Evolutionary conservation across 495 filamentous ascomycete species (phyloP).

Genomic region (Entonaema liquescens): DNA sequence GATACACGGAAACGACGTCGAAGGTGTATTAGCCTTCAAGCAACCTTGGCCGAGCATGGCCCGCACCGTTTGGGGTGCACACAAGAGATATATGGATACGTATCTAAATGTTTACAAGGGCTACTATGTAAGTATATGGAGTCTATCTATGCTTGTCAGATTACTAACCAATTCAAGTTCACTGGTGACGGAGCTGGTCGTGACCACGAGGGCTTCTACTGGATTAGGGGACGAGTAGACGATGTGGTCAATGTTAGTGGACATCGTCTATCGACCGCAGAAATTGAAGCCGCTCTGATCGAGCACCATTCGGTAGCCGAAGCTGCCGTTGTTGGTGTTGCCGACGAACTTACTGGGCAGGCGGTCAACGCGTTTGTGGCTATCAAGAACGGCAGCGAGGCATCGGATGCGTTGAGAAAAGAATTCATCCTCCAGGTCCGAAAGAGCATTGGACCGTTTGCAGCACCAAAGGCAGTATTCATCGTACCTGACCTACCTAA

Average conservation of each 20-base stretch:
- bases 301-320: slow-evolving; percentile 91
- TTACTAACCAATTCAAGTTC: slow-evolving; percentile 70
- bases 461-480: slow-evolving; percentile 92
- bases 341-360: slow-evolving; percentile 94
- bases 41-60: slow-evolving; percentile 99
- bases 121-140: slow-evolving; percentile 79
- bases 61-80: slow-evolving; percentile 96
- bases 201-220: slow-evolving; percentile 99
- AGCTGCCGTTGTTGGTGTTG: slow-evolving; percentile 92
- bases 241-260: slow-evolving; percentile 98
- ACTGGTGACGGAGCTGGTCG: slow-evolving; percentile 97
- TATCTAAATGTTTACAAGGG: slow-evolving; percentile 98
- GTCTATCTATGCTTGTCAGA: slow-evolving; percentile 5
- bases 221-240: slow-evolving; percentile 98
- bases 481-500: slow-evolving; percentile 93
- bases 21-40: slow-evolving; percentile 98
- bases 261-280: slow-evolving; percentile 94
- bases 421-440: slow-evolving; percentile 94
- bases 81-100: slow-evolving; percentile 98
- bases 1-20: slow-evolving; percentile 94
- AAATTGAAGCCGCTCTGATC: slow-evolving; percentile 95
- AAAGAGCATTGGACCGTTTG: slow-evolving; percentile 96
- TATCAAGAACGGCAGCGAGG: slow-evolving; percentile 85
- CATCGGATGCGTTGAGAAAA: slow-evolving; percentile 84
- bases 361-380: slow-evolving; percentile 97